Evolutionary conservation across 331 rosid genomes (phyloP).

Genomic region (Rosa hybrid): DNA sequence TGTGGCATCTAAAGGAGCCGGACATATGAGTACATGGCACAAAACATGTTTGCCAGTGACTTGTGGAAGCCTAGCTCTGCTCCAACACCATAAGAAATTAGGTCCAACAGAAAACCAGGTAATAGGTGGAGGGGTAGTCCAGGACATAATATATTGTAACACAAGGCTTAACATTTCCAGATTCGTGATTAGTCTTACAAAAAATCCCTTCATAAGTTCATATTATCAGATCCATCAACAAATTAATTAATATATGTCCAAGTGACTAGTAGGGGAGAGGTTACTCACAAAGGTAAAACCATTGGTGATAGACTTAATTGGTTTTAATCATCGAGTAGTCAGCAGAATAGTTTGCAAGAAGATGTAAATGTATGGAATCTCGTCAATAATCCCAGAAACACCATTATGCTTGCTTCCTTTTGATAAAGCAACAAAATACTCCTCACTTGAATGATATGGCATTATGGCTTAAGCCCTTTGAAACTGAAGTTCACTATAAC

Average conservation of each 20-base stretch:
- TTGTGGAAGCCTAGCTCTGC: neutral
- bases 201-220: neutral
- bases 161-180: neutral
- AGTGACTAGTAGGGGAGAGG: neutral
- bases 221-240: neutral
- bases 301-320: conserved; percentile 16
- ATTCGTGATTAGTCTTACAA: neutral
- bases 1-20: no score
- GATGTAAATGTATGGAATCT: conserved; percentile 21
- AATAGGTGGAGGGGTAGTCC: neutral
- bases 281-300: conserved; percentile 25
- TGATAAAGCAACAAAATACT: conserved; percentile 17
- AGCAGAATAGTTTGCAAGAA: conserved; percentile 9
- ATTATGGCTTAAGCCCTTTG: conserved; percentile 6
- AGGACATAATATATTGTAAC: no score
- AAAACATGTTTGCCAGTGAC: no score
- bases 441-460: conserved; percentile 3
- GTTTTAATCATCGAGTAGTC: conserved; percentile 6
- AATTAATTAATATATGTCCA: neutral
- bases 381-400: conserved; percentile 19
- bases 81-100: neutral
- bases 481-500: conserved; percentile 7
- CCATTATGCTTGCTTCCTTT: conserved; percentile 18
- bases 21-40: no score
- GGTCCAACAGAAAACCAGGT: neutral